Base-by-base conservation (phyloP, 257 asterid genomes). In the Eustoma russellianum region DNA sequence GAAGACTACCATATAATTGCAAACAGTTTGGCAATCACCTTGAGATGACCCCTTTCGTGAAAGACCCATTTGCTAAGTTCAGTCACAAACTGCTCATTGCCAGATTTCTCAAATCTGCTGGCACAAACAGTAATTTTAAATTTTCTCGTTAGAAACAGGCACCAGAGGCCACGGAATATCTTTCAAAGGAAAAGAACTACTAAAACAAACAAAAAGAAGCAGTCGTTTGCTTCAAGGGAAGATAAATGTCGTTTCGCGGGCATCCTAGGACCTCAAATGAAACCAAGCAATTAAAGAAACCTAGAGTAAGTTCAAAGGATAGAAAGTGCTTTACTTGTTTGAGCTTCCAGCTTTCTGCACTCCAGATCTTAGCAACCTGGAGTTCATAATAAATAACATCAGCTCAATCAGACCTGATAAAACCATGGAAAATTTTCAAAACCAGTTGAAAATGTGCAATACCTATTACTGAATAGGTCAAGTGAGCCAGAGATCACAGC, bases 41-140 rank as follows among this genome's bases (percentile, higher is more conserved):
- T 87, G 56, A 87, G 83, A 79, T 87, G 94, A 44, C 96, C 94
- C 59, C 93, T 79, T 72, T 81, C 94, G 58, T 87, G 96, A 83
- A 87, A 87, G 62, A 87, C 63, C 96, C 94, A 87, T 74, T 81
- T 84, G 82, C 90, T 68, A 69, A 79, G 64, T 76, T 87, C 96
- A 59, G 78, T 67, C 41, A 69, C 62, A 57, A 87, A 87, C 62
- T 78, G 87, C 60, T 87, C 87, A 15, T 87, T 87, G 41, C 94
- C 94, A 63, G 87, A 87, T 79, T 76, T 83, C 50, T 50, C 81
- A 45, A 76, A 70, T 65, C 96, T 87, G 81, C 55, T 55, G 17
- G 47, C 54, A 63, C 47, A 28, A 76, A 34, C 33, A 3, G 18
- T 18, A 15, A 1, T 53, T 53, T 9, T 17, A 17, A 41, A 48